phyloP scores from a whole-genome alignment of 257 asterid species.

The Eustoma russellianum region DNA sequence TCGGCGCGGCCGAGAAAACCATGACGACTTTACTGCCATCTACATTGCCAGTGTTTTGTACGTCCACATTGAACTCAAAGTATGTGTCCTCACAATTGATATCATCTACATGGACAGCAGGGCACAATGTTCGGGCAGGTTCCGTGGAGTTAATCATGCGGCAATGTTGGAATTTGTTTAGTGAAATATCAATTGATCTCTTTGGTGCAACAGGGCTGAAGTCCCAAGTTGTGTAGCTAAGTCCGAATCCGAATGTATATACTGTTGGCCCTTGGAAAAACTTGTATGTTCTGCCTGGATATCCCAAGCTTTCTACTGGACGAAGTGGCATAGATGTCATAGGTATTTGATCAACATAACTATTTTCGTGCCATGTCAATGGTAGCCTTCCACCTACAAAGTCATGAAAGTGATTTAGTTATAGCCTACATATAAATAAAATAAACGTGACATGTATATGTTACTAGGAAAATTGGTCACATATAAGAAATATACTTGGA shows the following conservation, averaged over 20 bases:
- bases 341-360: constrained; percentile 15
- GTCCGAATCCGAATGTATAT: constrained; percentile 37
- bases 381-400: constrained; percentile 35
- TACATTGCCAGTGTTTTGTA: constrained; percentile 15
- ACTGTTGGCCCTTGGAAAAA: constrained; percentile 33
- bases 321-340: constrained; percentile 33
- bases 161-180: constrained; percentile 24
- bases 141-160: constrained; percentile 21
- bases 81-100: not conserved
- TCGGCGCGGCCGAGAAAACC: constrained; percentile 24
- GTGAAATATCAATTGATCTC: not conserved
- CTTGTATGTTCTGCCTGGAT: constrained; percentile 43
- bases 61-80: constrained; percentile 13
- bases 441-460: not conserved
- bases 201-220: constrained; percentile 5
- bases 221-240: constrained; percentile 33
- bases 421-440: no score
- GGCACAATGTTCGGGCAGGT: constrained; percentile 14
- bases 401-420: no score
- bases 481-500: constrained; percentile 18
- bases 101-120: constrained; percentile 18
- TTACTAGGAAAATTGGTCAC: not conserved
- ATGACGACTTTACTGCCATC: constrained; percentile 27
- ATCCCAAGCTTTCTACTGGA: constrained; percentile 19
- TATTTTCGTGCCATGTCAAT: constrained; percentile 27